Evolutionary conservation across 495 filamentous ascomycete genomes (phyloP), one percentile per base, ranked within the genome.

Genomic region (Recurvomyces mirabilis): DNA sequence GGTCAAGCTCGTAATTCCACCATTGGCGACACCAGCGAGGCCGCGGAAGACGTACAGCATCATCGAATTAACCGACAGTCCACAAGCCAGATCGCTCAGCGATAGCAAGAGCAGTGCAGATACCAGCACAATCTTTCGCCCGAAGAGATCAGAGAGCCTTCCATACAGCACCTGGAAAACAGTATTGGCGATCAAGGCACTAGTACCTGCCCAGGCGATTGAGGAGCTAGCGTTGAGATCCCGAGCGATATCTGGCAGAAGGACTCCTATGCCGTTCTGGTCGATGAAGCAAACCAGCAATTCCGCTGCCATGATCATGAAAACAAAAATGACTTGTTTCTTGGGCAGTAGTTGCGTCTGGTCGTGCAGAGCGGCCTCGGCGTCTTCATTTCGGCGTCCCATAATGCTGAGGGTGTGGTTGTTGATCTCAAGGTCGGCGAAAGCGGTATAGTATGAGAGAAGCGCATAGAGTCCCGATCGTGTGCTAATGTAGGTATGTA

Each of bases 151-250:
- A 1, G 39, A 32, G 11, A 79, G 51, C 19, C 75, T 66, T 14
- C 74, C 73, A 36, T 76, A 78, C 0, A 76, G 62, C n/a, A 76
- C 71, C 12, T 74, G 74, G 41, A 81, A 83, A 41, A 78, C 75
- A 10, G 78, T 82, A 54, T 81, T 82, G 2, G 79, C 78, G 41
- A 87, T 78, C 15, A 86, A 62, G 19, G 79, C 79, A 3, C 81
- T 82, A 0, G 79, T 86, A n/a, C 80, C 83, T 4, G 81, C 74
- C 82, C 82, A 88, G 0, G 74, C 53, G 19, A 81, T 79, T 13
- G 75, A 79, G 25, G 73, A 63, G 26, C 64, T 52, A 0, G 70
- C 74, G 40, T 73, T 48, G 1, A 82, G 63, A 34, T 79, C 75
- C 38, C 59, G 61, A 28, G 72, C 72, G 49, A 82, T 76, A 10